Evolutionary conservation across 1,284 basidiomycete species (phyloP), one percentile per base, ranked within the genome.

Genomic region (Schizophyllum commune): DNA sequence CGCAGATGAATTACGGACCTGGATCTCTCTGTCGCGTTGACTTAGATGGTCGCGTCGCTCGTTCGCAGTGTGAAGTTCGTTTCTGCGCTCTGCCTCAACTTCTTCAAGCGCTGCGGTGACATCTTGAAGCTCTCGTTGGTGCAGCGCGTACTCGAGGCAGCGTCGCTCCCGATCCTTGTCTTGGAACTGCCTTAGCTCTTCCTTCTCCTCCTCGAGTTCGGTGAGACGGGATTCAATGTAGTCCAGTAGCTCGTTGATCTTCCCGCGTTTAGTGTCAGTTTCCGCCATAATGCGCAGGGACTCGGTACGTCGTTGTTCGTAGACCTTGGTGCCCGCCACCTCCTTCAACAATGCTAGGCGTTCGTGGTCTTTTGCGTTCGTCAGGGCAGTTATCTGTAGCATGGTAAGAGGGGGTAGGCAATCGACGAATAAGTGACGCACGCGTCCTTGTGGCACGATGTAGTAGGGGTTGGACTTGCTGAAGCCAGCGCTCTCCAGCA

Each of bases 381-480:
- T 99, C 17, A 99, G 79, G 33, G 93, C 89, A 0, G 96, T 98
- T 69, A 99, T 98, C 90, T 96, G 63, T 0, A 17, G 32, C n/a
- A n/a, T n/a, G n/a, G n/a, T n/a, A n/a, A n/a, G n/a, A n/a, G n/a
- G n/a, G n/a, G n/a, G n/a, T n/a, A n/a, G n/a, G n/a, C n/a, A n/a
- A n/a, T n/a, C n/a, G n/a, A n/a, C 19, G 39, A 32, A 47, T 19
- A 5, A 9, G 27, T 8, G n/a, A 81, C 88, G 73, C 68, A 96
- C 94, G 60, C 96, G 81, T 62, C 96, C 96, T 79, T 99, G 96
- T 0, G 96, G 96, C 0, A 99, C 96, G 65, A 99, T 99, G 71
- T 99, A 99, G 75, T 99, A 99, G 0, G 97, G 97, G 69, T 99
- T 99, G 47, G 91, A 92, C 71, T 94, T 91, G 73, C 92, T 95